Percentiles rank a stretch among this genome's conserved stretches.
These are phyloP conservation scores for Alternaria longipes DNA, from an alignment of 2,329 filamentous ascomycete species.

Conservation along the genomic window DNA sequence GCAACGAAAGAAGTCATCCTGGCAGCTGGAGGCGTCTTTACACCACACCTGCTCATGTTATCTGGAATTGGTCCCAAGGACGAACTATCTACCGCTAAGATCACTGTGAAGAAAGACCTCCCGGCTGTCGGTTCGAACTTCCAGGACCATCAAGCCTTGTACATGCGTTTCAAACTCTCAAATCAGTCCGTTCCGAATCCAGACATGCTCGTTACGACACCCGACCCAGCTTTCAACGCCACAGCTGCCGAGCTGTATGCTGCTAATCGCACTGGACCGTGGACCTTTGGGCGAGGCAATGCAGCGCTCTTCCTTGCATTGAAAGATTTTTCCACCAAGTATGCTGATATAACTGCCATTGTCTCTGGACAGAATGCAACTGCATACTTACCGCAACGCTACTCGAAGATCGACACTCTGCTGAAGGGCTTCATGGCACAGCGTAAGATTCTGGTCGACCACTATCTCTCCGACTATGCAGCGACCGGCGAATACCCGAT, in stretches of 20 bases:
- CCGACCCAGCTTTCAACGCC: conserved; percentile 36
- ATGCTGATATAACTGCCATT: conserved; percentile 14
- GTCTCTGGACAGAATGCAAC: conserved; percentile 17
- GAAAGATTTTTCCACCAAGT: conserved; percentile 18
- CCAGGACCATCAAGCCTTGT: conserved; percentile 27
- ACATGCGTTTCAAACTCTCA: conserved; percentile 12
- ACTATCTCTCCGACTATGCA: conserved; percentile 23
- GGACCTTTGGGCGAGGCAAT: conserved; percentile 18
- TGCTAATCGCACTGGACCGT: conserved; percentile 37
- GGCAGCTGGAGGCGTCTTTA: conserved; percentile 64
- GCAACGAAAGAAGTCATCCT: conserved; percentile 62
- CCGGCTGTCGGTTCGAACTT: conserved; percentile 32
- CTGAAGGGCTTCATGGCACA: conserved; percentile 19
- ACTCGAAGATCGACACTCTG: conserved; percentile 16
- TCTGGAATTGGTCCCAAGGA: conserved; percentile 63
- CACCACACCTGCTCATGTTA: conserved; percentile 68
- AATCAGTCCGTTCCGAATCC: conserved; percentile 15
- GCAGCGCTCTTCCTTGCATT: conserved; percentile 16
- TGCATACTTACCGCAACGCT: conserved; percentile 18
- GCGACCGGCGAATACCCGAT: conserved; percentile 38
- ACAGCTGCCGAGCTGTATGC: conserved; percentile 32
- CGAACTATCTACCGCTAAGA: conserved; percentile 12
- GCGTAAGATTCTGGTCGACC: conserved; percentile 18
- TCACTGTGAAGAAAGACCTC: conserved; percentile 20
- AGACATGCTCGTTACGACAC: conserved; percentile 14